Evolutionary conservation across 768 basidiomycete species (phyloP).

Genomic region (Mycena crocata): DNA sequence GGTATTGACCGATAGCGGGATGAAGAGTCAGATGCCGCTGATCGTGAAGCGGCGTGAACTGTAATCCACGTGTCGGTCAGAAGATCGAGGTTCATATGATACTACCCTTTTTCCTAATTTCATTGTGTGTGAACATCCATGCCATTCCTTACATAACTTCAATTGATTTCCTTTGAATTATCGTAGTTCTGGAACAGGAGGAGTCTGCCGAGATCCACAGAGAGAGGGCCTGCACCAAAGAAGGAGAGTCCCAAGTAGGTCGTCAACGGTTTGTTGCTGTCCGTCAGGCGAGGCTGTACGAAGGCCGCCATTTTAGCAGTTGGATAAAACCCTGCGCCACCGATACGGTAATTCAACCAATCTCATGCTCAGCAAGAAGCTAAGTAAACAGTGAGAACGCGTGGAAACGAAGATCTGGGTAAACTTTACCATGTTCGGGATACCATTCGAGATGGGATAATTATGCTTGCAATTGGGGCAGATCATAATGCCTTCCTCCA

Average conservation of each 20-base stretch:
- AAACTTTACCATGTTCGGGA: conserved; percentile 92
- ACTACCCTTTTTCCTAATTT: too few relatives aligned
- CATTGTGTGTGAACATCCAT: too few relatives aligned
- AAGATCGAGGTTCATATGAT: too few relatives aligned
- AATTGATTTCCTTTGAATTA: too few relatives aligned
- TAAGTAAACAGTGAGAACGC: conserved; percentile 43
- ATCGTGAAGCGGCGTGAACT: conserved; percentile 11
- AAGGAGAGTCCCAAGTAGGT: too few relatives aligned
- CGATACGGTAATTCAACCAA: conserved; percentile 66
- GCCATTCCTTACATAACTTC: too few relatives aligned
- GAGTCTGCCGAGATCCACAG: too few relatives aligned
- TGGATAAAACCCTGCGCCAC: background rate
- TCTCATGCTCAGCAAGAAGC: conserved; percentile 95
- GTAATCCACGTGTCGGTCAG: too few relatives aligned
- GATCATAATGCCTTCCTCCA: conserved; percentile 92
- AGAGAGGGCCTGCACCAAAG: too few relatives aligned
- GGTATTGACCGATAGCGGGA: background rate
- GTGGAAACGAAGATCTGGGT: background rate
- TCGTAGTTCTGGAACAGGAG: too few relatives aligned
- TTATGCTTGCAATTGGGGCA: conserved; percentile 93
- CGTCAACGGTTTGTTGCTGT: too few relatives aligned
- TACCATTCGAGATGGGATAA: conserved; percentile 92
- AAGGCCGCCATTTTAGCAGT: background rate
- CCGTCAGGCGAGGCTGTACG: background rate
- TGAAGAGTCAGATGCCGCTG: conserved; percentile 3